Evolutionary conservation across 306 rosid species (phyloP), one percentile per base, ranked within the genome.

Genomic region (Quercus rubra): DNA sequence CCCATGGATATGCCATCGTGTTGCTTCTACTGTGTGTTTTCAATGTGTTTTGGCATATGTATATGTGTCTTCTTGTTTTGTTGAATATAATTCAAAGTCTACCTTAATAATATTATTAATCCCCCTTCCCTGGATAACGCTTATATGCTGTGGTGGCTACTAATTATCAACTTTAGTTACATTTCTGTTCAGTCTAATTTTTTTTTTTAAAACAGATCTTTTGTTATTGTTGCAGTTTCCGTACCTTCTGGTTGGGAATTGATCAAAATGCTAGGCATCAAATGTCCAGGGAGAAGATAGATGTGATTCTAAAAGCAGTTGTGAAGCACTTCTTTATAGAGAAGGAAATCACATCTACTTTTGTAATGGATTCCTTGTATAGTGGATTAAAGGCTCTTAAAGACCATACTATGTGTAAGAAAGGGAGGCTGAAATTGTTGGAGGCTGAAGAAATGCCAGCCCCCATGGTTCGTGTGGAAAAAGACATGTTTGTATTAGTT

Each of bases 361-460:
- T 96, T 88, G 97, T 96, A 38, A 96, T 96, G 99, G 99, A 96
- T 78, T 96, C 99, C 69, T 90, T 96, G 84, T 88, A 86, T 83
- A 93, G 99, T 91, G 99, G 98, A 77, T 79, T 96, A 78, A 96
- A 90, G 86, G 98, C 99, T 82, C 94, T 96, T 77, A 97, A 93
- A 85, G 96, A 96, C 74, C 98, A 91, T 84, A 79, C 85, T 38
- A 89, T 81, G 80, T n/a, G 79, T 84, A 91, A 88, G 82, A 91
- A 90, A 76, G 88, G 85, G 67, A 84, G 83, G 85, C 77, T 84
- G 72, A 93, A 88, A 79, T 78, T 86, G 77, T 80, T 87, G 83
- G 99, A 91, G 68, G 84, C 87, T 78, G 98, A 91, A 85, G 98
- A 91, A 86, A 82, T 83, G 85, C 88, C 96, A 25, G 96, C 97